phyloP scores from a whole-genome alignment of 345 rosid species.

The Nasturtium officinale region DNA sequence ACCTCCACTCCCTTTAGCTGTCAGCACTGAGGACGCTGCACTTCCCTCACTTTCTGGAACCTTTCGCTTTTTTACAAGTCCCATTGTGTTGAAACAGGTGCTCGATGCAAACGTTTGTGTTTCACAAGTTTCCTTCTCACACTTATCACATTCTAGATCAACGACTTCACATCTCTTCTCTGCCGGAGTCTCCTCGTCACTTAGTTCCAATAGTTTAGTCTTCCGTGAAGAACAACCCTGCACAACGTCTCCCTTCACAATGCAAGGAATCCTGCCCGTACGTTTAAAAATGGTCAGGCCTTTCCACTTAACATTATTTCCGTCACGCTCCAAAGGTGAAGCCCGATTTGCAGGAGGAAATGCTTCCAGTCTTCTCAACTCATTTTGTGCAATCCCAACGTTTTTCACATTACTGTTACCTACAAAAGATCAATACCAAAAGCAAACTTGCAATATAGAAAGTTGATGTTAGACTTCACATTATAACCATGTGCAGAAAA shows the following conservation, averaged over 20 bases:
- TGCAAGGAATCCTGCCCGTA: constrained; percentile 38
- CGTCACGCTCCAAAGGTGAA: constrained; percentile 52
- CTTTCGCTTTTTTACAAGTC: constrained; percentile 49
- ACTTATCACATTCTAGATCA: constrained; percentile 39
- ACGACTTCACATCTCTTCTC: constrained; percentile 62
- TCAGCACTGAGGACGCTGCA: constrained; percentile 40
- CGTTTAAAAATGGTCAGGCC: constrained; percentile 42
- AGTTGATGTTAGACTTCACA: constrained; percentile 30
- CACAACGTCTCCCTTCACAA: constrained; percentile 31
- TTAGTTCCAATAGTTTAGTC: constrained; percentile 34
- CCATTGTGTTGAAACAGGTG: constrained; percentile 29
- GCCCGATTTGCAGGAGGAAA: constrained; percentile 79
- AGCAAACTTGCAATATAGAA: constrained; percentile 14
- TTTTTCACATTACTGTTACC: constrained; percentile 33
- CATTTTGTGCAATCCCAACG: constrained; percentile 20
- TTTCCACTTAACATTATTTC: constrained; percentile 48
- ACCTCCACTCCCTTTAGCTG: constrained; percentile 40
- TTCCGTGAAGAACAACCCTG: constrained; percentile 38
- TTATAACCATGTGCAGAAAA: constrained; percentile 15
- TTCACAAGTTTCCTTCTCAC: constrained; percentile 32
- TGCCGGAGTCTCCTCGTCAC: constrained; percentile 46
- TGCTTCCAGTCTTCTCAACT: constrained; percentile 47
- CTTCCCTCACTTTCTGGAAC: constrained; percentile 42
- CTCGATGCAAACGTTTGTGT: constrained; percentile 40
- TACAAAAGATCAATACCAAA: constrained; percentile 24